These are phyloP conservation scores for Durio zibethinus DNA, from an alignment of 345 rosid genomes.

Conservation along the genomic window DNA sequence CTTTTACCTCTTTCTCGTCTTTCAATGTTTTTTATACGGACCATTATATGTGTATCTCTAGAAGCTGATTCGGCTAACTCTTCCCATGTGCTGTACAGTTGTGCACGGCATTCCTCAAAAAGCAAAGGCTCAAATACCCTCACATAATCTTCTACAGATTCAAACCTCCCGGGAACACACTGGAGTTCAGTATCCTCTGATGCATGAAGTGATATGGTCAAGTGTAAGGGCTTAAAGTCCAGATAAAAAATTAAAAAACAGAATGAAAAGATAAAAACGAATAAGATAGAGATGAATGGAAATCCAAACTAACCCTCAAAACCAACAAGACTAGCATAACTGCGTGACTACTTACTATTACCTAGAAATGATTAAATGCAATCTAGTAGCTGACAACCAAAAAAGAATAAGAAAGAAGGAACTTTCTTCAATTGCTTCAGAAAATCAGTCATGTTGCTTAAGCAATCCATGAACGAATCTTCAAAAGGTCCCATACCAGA, in stretches of 20 bases:
- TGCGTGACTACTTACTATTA: neutral
- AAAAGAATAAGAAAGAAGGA: neutral
- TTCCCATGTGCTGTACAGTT: conserved; percentile 94
- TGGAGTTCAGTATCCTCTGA: conserved; percentile 90
- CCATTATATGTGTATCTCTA: conserved; percentile 59
- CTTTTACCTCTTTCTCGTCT: conserved; percentile 96
- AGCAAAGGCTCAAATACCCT: conserved; percentile 98
- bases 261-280: neutral
- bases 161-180: conserved; percentile 88
- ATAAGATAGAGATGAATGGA: neutral
- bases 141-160: conserved; percentile 82
- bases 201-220: conserved; percentile 16
- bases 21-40: conserved; percentile 76
- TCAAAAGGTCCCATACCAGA: neutral
- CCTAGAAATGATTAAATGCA: neutral
- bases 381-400: neutral
- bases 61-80: conserved; percentile 65
- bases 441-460: neutral
- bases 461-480: neutral
- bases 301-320: neutral
- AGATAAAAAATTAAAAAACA: neutral
- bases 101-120: conserved; percentile 99
- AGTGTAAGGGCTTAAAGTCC: neutral
- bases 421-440: neutral
- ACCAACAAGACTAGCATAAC: neutral